Evolutionary conservation across 768 basidiomycete genomes (phyloP), one percentile per base, ranked within the genome.

Genomic region (Termitomyces sp.): DNA sequence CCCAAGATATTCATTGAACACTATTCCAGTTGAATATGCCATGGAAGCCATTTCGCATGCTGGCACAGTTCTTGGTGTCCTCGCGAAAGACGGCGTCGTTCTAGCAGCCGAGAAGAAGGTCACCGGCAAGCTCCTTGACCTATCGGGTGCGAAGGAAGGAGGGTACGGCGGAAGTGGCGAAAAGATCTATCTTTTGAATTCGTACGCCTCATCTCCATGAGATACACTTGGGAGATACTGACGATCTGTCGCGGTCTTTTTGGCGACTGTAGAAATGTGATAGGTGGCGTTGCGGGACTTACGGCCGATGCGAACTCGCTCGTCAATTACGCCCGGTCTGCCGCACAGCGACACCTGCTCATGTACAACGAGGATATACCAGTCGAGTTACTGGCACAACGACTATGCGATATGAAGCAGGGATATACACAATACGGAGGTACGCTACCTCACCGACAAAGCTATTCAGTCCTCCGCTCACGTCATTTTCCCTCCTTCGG

Each of bases 31-130:
- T 77, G 96, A 99, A 77, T 99, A 99, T 82, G 96, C 96, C 43
- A 97, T 98, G 93, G 97, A 98, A 70, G 94, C 94, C 57, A 98
- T 98, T 79, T 97, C 94, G 28, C 90, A 94, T 66, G 94, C 93
- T 19, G 92, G 92, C 53, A 91, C 93, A 41, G 94, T 96, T 44
- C 83, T 96, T n/a, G 94, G 92, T 41, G 88, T 95, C 55, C 80
- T 95, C 28, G 92, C 94, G 28, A 89, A 85, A 64, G 90, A 94
- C 60, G 94, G 94, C 0, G 89, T 96, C 17, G 91, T 96, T 9
- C 79, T 96, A 3, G 94, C 91, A 0, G 94, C 89, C 6, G 91
- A 99, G 81, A 96, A 96, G 82, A 97, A 96, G 73, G 94, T 98
- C 30, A 98, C 97, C 0, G 94, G 94, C 43, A 99, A 98, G 73